Base-by-base conservation (phyloP, 805 yeast genomes). In the Wickerhamiella domercqiae region DNA sequence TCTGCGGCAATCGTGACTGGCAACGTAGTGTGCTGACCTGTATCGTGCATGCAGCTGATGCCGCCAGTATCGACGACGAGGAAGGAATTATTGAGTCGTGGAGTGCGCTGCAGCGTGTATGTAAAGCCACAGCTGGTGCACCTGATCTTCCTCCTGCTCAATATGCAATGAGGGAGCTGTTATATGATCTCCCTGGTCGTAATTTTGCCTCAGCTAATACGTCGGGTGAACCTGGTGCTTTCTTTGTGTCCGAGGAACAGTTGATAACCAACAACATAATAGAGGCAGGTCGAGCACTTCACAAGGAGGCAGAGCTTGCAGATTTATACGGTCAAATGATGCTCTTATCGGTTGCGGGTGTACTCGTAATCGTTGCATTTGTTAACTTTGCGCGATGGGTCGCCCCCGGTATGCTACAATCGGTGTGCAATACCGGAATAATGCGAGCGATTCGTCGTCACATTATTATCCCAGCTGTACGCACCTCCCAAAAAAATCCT, bases 361-460 rank as follows among this genome's bases (percentile, higher is more conserved):
- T 37, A 3, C n/a, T 43, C 25, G 39, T 29, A 2, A 13, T 40
- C 19, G 39, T 35, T 20, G 36, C 20, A 18, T n/a, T 29, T 11
- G 14, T 35, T 20, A 43, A 43, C 21, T n/a, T 30, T n/a, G 9
- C 29, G 13, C 21, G 34, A 31, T 35, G 39, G 44, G n/a, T 38
- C 21, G 5, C 16, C 13, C 46, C 46, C 3, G 5, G 19, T 1
- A 11, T 30, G 4, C 15, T 3, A 21, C 18, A 30, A 2, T 3
- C 13, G 24, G 21, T 35, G 2, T 15, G 21, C n/a, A 33, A 28
- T 21, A 16, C 33, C 3, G 11, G 26, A 5, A 14, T 38, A 4
- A 15, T 26, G 21, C 24, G 32, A 3, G 17, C n/a, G 6, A n/a
- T 37, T 7, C 32, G 44, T 22, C 30, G 34, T 19, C 33, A 26